Evolutionary conservation across 768 basidiomycete genomes (phyloP).

Genomic region (Mycena floridula): DNA sequence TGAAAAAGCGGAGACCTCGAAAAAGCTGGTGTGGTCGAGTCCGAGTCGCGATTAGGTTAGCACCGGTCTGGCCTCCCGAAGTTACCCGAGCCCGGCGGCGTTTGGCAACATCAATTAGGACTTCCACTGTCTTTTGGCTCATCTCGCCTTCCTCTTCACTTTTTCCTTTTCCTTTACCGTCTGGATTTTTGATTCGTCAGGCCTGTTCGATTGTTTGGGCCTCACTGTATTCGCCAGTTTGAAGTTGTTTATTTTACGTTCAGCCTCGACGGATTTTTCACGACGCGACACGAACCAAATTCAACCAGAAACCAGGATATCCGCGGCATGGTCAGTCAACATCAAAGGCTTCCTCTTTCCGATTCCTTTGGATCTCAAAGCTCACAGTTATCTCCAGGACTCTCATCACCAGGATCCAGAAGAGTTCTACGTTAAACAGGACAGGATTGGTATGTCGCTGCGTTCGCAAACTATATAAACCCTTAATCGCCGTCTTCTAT

Average conservation of each 20-base stretch:
- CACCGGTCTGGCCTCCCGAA: too few species aligned
- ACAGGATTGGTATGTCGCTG: slow-evolving; percentile 76
- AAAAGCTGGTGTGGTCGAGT: too few species aligned
- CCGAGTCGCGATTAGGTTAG: too few species aligned
- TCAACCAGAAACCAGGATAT: not conserved
- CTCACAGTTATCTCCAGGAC: slow-evolving; percentile 38
- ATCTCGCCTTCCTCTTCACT: not conserved
- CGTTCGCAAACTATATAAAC: slow-evolving; percentile 8
- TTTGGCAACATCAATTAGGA: not conserved
- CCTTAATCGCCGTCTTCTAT: slow-evolving; percentile 7
- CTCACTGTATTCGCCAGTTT: not conserved
- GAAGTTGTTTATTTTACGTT: slow-evolving; percentile 1
- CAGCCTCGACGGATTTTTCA: slow-evolving; percentile 14
- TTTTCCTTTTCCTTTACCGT: slow-evolving; percentile 5
- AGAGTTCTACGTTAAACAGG: slow-evolving; percentile 94
- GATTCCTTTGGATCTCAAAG: slow-evolving; percentile 20
- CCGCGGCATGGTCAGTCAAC: slow-evolving; percentile 25
- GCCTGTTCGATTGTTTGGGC: not conserved
- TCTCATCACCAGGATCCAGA: slow-evolving; percentile 83
- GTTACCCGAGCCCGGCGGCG: too few species aligned
- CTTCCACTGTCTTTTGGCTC: not conserved
- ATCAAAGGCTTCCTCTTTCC: too few species aligned
- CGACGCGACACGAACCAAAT: slow-evolving; percentile 27
- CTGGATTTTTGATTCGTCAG: not conserved
- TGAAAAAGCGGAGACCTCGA: not conserved